Percentiles rank a stretch among this genome's conserved stretches.
phyloP scores from a whole-genome alignment of 768 basidiomycete species.

The Myochromella boudieri region DNA sequence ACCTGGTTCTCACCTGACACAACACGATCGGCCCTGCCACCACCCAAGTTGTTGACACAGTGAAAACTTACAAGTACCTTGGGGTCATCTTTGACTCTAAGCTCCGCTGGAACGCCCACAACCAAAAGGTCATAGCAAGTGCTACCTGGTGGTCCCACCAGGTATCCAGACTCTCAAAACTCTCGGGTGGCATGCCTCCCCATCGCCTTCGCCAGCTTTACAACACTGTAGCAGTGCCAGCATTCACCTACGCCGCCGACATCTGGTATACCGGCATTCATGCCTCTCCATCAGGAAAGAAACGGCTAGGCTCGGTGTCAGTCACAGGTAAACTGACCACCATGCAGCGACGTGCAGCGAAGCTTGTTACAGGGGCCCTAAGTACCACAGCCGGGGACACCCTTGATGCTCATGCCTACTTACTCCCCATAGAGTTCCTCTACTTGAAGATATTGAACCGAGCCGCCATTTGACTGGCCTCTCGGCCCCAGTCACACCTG shows the following conservation, averaged over 20 bases:
- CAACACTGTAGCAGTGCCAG: constrained; percentile 9
- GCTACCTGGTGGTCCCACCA: constrained; percentile 6
- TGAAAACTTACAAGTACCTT: neutral
- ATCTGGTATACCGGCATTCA: constrained; percentile 1
- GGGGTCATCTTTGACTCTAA: constrained; percentile 5
- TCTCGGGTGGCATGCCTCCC: neutral
- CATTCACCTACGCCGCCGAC: constrained; percentile 8
- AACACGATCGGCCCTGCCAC: neutral
- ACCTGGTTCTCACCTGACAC: neutral
- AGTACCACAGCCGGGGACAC: constrained; percentile 7
- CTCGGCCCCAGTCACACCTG: constrained; percentile 6
- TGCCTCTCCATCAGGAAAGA: constrained; percentile 2
- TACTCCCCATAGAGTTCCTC: constrained; percentile 5
- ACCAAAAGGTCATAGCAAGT: constrained; percentile 1
- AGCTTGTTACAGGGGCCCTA: constrained; percentile 4
- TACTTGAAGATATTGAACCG: neutral
- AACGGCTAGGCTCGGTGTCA: constrained; percentile 2
- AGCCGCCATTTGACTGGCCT: constrained; percentile 1
- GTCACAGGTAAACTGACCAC: neutral
- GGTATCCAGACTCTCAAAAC: neutral
- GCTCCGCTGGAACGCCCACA: constrained; percentile 13
- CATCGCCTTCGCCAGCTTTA: constrained; percentile 5
- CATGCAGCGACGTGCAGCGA: constrained; percentile 3
- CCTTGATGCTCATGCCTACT: constrained; percentile 9
- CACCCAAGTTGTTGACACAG: too few species aligned